Base-by-base conservation (phyloP, 2,329 filamentous ascomycete genomes). In the Pestalotiopsis sp. region DNA sequence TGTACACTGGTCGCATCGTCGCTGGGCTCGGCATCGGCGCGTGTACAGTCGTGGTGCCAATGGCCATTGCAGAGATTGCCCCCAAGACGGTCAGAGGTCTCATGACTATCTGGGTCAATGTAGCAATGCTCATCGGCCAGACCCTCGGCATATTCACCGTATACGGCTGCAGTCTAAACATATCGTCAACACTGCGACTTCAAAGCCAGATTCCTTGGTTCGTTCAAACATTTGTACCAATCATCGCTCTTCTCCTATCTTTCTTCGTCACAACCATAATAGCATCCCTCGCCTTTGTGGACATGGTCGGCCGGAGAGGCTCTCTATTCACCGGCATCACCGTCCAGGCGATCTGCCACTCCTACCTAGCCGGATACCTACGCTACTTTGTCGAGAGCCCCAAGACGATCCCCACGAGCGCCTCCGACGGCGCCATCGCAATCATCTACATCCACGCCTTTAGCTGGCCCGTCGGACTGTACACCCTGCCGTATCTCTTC, bases 391-490 rank as follows among this genome's bases (percentile, higher is more conserved):
- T 52, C 44, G 20, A 22, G 17, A 52, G 44, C 17, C 44, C 44
- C 20, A n/a, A 9, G 7, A 52, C 44, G 17, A 52, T 52, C 76
- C 4, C 59, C 38, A 66, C 70, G 1, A 71, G 70, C 1, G 75
- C 81, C 4, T 78, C 77, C 0, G 71, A 81, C 38, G 80, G 72
- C 0, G 82, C 82, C 2, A 77, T 84, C 26, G 82, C 81, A 0
- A 77, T 79, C 2, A 78, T 84, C 22, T 85, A 81, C 64, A 72
- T 83, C 7, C 82, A 84, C 64, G 82, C 76, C 0, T 82, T 84
- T 59, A 82, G 81, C 3, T 84, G 82, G 69, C 77, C 78, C 20
- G 75, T 79, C 26, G 79, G 78, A 70, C 76, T 80, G 14, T 71
- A 81, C 1, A 75, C 79, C 38, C 77, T 84, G 0, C 82, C 82